Evolutionary conservation across 225 moss, liverwort and hornwort genomes (phyloP).

Genomic region (Pseudoscleropodium purum): DNA sequence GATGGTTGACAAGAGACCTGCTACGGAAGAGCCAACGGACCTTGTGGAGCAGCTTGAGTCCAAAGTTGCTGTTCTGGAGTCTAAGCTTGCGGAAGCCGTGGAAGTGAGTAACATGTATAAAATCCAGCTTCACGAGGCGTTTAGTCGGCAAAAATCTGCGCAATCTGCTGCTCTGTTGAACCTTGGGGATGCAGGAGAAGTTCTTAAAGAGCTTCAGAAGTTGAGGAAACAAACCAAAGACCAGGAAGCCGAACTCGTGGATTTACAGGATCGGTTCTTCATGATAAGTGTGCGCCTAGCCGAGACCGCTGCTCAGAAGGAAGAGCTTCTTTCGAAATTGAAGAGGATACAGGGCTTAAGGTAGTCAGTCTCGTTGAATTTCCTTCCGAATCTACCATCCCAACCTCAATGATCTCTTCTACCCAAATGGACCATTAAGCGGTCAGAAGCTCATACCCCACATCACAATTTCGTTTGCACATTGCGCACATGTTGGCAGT

Average conservation of each 20-base stretch:
- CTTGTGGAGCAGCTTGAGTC: constrained; percentile 24
- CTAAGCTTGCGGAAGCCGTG: constrained; percentile 44
- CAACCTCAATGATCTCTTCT: background rate
- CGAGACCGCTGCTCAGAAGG: constrained; percentile 38
- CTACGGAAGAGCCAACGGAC: background rate
- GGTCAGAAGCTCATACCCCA: background rate
- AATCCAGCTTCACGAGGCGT: constrained; percentile 37
- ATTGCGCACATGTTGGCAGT: background rate
- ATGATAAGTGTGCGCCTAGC: constrained; percentile 36
- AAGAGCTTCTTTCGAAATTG: constrained; percentile 48
- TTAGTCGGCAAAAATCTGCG: constrained; percentile 22
- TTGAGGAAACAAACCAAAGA: constrained; percentile 38
- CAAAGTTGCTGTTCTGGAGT: constrained; percentile 27
- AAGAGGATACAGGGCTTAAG: constrained; percentile 33
- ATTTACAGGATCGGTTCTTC: constrained; percentile 36
- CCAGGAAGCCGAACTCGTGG: constrained; percentile 29
- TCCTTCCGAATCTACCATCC: background rate
- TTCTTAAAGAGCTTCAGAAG: constrained; percentile 32
- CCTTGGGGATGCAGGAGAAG: constrained; percentile 28
- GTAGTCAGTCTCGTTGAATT: background rate
- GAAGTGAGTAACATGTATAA: constrained; percentile 57
- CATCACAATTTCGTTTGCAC: background rate
- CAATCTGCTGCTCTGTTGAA: constrained; percentile 39
- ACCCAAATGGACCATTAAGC: background rate
- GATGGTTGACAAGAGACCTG: constrained; percentile 17